phyloP scores from a whole-genome alignment of 768 basidiomycete genomes.

The Cystobasidium ongulense region DNA sequence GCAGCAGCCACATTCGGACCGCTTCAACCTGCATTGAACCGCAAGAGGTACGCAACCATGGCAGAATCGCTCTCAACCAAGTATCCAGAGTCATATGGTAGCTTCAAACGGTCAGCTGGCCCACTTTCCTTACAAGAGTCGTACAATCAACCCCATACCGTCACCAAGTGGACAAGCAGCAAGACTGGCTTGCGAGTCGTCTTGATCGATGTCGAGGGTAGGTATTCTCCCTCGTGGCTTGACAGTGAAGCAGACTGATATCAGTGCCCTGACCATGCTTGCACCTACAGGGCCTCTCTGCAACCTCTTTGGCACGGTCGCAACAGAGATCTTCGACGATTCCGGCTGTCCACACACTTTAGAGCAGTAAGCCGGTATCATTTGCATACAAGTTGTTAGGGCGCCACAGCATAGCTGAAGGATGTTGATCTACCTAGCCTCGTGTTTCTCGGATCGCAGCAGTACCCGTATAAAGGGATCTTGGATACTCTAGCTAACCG shows the following conservation, averaged over 20 bases:
- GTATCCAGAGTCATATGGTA: conserved; percentile 10
- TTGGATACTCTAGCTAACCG: conserved; percentile 91
- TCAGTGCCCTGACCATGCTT: too few relatives aligned
- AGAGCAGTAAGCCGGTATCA: conserved; percentile 63
- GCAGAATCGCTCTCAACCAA: background rate
- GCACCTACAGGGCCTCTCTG: conserved; percentile 10
- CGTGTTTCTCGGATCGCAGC: conserved; percentile 87
- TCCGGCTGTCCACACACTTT: conserved; percentile 91
- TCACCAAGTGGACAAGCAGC: conserved; percentile 28
- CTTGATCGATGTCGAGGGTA: conserved; percentile 27
- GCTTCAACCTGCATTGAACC: background rate
- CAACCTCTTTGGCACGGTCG: conserved; percentile 29
- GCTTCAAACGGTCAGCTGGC: conserved; percentile 23
- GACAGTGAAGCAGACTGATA: too few relatives aligned
- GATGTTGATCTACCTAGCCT: background rate
- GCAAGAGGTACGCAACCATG: conserved; percentile 11
- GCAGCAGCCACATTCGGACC: background rate
- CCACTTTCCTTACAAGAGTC: conserved; percentile 10
- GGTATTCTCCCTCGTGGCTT: background rate
- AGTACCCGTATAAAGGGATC: conserved; percentile 92
- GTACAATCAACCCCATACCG: conserved; percentile 19
- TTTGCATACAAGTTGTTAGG: background rate
- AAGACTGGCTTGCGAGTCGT: conserved; percentile 32
- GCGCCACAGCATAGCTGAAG: conserved; percentile 51
- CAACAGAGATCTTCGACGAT: conserved; percentile 36